Base-by-base conservation (phyloP, 2,329 filamentous ascomycete genomes). In the Cercospora sp. region DNA sequence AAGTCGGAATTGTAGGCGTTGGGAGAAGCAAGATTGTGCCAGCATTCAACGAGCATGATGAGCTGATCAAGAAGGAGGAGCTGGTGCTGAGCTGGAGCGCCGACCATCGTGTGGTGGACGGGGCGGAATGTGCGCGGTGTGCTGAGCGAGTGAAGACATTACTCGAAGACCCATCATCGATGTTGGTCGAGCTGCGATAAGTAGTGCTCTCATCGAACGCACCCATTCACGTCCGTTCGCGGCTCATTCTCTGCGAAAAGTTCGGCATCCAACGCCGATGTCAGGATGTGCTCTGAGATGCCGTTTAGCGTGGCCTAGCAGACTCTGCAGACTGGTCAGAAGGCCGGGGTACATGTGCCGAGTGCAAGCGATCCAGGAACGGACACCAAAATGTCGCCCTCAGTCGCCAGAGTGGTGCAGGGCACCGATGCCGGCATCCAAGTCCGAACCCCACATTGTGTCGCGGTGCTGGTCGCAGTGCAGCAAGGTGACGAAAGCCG, bases 11-110 rank as follows among this genome's bases (percentile, higher is more conserved):
- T 76, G 80, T 99, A 30, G 95, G 94, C 10, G 85, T 99, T 31
- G 95, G 95, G 5, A 89, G 91, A 73, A 88, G 93, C 79, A 90
- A 90, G 74, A 86, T 88, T 1, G 87, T 97, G 33, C 95, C 95
- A 10, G 90, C 92, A 2, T 98, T 98, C 79, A 81, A 80, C 26
- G 79, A 81, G 69, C 74, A 80, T 48, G 83, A 80, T 2, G 78
- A 80, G 78, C 83, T 98, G 12, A 85, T 94, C 12, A 89, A 88
- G 80, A 91, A 89, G 79, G 90, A 96, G 76, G 86, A 96, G 69
- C 90, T 90, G 78, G 93, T 96, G 77, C 93, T 98, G 74, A 98
- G 94, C 81, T 98, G 94, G 94, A 94, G 92, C 79, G 94, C 94
- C 5, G 94, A 98, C 80, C 95, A 99, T 80, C 85, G 95, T 20